Conservation (phyloP, 495 filamentous ascomycete genomes). For the Neurospora cerealis region DNA sequence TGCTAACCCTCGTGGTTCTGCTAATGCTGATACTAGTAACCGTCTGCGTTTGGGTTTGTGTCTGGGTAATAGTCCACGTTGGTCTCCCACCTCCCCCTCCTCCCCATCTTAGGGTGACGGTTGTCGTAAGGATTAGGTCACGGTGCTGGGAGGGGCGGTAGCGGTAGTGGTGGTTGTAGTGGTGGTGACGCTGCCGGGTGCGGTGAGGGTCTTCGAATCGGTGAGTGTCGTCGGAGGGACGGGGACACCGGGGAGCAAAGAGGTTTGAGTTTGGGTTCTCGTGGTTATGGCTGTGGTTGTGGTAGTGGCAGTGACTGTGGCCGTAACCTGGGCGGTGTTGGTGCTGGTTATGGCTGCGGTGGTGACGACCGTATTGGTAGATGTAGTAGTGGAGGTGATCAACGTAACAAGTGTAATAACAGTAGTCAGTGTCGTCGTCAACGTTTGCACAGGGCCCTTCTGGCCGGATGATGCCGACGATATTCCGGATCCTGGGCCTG, state of each 20-base stretch:
- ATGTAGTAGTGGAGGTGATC: neutral
- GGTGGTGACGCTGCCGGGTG: neutral
- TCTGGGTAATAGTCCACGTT: neutral
- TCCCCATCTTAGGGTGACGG: neutral
- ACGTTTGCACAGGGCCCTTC: neutral
- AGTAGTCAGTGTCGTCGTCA: neutral
- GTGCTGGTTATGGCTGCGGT: neutral
- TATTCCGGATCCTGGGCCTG: neutral
- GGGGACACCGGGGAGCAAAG: neutral
- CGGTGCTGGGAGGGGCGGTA: neutral
- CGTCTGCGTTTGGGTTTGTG: neutral
- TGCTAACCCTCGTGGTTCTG: neutral
- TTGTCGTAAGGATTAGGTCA: neutral
- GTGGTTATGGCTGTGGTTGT: neutral
- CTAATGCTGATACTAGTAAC: neutral
- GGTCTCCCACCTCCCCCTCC: neutral
- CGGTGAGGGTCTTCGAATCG: neutral
- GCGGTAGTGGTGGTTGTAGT: neutral
- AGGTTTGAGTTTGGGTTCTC: neutral
- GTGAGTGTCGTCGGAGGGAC: neutral
- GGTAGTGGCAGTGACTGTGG: neutral
- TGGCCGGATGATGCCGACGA: neutral
- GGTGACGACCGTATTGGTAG: neutral
- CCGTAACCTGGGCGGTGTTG: neutral
- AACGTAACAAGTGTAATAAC: neutral